A percentile compares a stretch with the other conserved stretches of the same genome.
These are phyloP conservation scores for Verbascum thapsus DNA, from an alignment of 257 asterid species.

Conservation along the genomic window DNA sequence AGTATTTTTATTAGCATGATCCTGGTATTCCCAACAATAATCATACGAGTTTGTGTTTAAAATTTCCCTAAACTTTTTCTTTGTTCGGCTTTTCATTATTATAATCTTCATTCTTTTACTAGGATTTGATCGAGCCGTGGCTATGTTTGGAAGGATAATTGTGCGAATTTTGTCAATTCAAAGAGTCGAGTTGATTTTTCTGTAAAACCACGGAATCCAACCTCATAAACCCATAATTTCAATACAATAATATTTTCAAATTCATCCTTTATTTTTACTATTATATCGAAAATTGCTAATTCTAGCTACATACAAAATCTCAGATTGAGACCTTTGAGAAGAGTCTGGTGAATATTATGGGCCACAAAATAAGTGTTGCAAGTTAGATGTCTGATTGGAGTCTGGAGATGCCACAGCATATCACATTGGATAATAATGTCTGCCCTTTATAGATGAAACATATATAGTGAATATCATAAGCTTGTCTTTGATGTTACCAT, in stretches of 20 bases:
- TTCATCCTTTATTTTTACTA: neutral
- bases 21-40: too few species aligned
- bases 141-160: too few species aligned
- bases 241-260: neutral
- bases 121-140: too few species aligned
- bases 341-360: slow-evolving; percentile 6
- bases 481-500: slow-evolving; percentile 12
- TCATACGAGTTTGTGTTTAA: too few species aligned
- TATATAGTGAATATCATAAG: neutral
- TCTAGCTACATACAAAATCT: neutral
- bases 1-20: too few species aligned
- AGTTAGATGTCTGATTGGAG: slow-evolving; percentile 34
- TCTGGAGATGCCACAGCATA: slow-evolving; percentile 29
- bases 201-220: neutral
- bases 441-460: slow-evolving; percentile 28
- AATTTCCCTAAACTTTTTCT: too few species aligned
- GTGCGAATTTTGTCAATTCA: too few species aligned
- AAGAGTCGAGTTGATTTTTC: too few species aligned
- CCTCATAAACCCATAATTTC: too few species aligned
- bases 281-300: neutral
- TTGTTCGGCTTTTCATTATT: too few species aligned
- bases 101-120: too few species aligned
- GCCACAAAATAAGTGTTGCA: slow-evolving; percentile 6
- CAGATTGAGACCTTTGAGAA: slow-evolving; percentile 18
- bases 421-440: slow-evolving; percentile 14